phyloP scores from a whole-genome alignment of 1,284 basidiomycete genomes.

The Ustilago cynodontis region DNA sequence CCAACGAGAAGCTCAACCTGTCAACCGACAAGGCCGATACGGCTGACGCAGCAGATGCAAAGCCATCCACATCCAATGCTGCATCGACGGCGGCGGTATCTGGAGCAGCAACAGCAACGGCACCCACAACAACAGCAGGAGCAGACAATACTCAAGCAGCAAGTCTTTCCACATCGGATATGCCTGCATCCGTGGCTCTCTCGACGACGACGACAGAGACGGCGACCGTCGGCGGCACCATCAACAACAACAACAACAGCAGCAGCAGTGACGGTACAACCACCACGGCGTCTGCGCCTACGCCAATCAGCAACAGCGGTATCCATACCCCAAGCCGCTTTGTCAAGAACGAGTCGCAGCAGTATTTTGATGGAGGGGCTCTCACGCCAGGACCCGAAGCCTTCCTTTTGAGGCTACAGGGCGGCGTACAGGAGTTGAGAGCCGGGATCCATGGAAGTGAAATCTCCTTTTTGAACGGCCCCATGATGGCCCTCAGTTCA shows the following conservation, averaged over 20 bases:
- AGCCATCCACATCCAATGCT: conserved; percentile 8
- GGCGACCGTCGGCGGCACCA: too few relatives aligned
- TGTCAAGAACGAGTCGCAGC: conserved; percentile 50
- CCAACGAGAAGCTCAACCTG: conserved; percentile 35
- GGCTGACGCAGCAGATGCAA: conserved; percentile 13
- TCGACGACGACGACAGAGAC: conserved; percentile 9
- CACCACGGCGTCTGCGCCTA: conserved; percentile 30
- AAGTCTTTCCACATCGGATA: conserved; percentile 6
- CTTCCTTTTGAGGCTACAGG: conserved; percentile 60
- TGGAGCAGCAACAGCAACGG: conserved; percentile 9
- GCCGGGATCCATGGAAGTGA: conserved; percentile 57
- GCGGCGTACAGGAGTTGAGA: conserved; percentile 59
- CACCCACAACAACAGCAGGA: background rate
- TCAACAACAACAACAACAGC: too few relatives aligned
- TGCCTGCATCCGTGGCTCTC: conserved; percentile 8
- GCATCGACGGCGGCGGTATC: conserved; percentile 13
- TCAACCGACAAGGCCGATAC: conserved; percentile 16
- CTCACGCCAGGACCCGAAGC: conserved; percentile 62
- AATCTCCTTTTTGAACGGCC: conserved; percentile 53
- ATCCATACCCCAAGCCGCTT: conserved; percentile 53
- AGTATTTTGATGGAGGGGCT: conserved; percentile 61
- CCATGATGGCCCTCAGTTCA: conserved; percentile 35
- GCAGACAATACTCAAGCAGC: background rate
- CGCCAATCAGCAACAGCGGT: conserved; percentile 33
- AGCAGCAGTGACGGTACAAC: background rate